Percentiles rank a stretch among this genome's conserved stretches.
Conservation (phyloP, 2,329 filamentous ascomycete genomes). For the Botryotinia narcissicola region DNA sequence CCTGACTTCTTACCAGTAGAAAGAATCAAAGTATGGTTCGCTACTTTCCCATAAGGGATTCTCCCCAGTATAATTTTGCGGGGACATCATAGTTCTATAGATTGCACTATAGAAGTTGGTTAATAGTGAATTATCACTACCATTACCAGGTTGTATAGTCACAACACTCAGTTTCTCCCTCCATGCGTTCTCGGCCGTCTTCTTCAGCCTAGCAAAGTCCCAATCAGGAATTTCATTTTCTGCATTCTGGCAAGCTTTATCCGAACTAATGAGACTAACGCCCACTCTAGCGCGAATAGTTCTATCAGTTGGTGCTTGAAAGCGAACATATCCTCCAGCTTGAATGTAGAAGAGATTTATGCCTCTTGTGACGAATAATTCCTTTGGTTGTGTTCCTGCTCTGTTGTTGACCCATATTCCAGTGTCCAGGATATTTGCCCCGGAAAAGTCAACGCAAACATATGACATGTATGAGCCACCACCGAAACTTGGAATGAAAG, state of each 20-base stretch:
- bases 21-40: slow-evolving; percentile 73
- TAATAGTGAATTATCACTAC: slow-evolving; percentile 49
- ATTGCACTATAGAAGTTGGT: slow-evolving; percentile 67
- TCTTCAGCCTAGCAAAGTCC: slow-evolving; percentile 57
- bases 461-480: slow-evolving; percentile 57
- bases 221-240: slow-evolving; percentile 65
- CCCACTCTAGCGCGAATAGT: slow-evolving; percentile 63
- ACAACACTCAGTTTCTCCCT: slow-evolving; percentile 58
- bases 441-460: slow-evolving; percentile 67
- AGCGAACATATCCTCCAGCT: slow-evolving; percentile 61
- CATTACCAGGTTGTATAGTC: slow-evolving; percentile 49
- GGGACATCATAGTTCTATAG: slow-evolving; percentile 66
- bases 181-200: slow-evolving; percentile 58
- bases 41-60: slow-evolving; percentile 64
- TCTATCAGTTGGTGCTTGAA: slow-evolving; percentile 47
- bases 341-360: slow-evolving; percentile 55
- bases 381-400: slow-evolving; percentile 47
- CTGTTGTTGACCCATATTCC: slow-evolving; percentile 60
- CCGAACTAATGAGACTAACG: slow-evolving; percentile 64
- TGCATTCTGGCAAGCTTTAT: slow-evolving; percentile 65
- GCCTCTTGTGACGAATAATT: slow-evolving; percentile 49
- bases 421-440: slow-evolving; percentile 53
- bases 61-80: slow-evolving; percentile 71
- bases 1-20: slow-evolving; percentile 43
- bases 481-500: slow-evolving; percentile 64